Evolutionary conservation across 768 basidiomycete genomes (phyloP).

Genomic region (Suillus subalutaceus): DNA sequence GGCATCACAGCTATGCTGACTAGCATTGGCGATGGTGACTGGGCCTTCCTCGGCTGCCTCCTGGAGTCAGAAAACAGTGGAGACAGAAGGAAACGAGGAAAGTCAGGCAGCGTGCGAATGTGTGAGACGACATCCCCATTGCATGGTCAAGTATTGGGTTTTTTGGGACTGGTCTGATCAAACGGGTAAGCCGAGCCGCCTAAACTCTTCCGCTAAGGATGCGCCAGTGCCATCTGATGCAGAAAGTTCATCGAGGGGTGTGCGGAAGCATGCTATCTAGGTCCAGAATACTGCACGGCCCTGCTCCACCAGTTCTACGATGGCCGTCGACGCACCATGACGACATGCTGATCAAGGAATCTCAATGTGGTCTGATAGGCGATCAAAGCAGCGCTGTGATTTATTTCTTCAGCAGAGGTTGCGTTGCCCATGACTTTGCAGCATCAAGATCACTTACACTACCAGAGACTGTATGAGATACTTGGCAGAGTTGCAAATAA

Average conservation of each 20-base stretch:
- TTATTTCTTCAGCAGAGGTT: slow-evolving; percentile 16
- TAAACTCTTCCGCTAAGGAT: slow-evolving; percentile 14
- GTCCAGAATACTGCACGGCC: not conserved
- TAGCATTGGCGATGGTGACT: slow-evolving; percentile 1
- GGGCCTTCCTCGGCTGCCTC: too few species aligned
- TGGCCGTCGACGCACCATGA: not conserved
- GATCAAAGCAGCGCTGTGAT: slow-evolving; percentile 29
- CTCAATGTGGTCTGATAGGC: slow-evolving; percentile 31
- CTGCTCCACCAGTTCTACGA: slow-evolving; percentile 3
- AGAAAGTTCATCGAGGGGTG: not conserved
- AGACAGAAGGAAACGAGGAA: slow-evolving; percentile 21
- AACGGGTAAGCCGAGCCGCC: slow-evolving; percentile 2
- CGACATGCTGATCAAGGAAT: slow-evolving; percentile 23
- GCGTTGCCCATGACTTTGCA: slow-evolving; percentile 11
- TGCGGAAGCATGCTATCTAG: not conserved
- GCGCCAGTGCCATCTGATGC: not conserved
- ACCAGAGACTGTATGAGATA: slow-evolving; percentile 5
- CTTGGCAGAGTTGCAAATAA: not conserved
- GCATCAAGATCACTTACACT: slow-evolving; percentile 13
- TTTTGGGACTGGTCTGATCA: not conserved
- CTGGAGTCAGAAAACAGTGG: not conserved
- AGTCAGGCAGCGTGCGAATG: slow-evolving; percentile 14
- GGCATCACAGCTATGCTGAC: slow-evolving; percentile 15
- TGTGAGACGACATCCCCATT: slow-evolving; percentile 10
- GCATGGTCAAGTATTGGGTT: slow-evolving; percentile 4